Evolutionary conservation across 768 basidiomycete genomes (phyloP).

Genomic region (Rubroboletus pulcherrimus): DNA sequence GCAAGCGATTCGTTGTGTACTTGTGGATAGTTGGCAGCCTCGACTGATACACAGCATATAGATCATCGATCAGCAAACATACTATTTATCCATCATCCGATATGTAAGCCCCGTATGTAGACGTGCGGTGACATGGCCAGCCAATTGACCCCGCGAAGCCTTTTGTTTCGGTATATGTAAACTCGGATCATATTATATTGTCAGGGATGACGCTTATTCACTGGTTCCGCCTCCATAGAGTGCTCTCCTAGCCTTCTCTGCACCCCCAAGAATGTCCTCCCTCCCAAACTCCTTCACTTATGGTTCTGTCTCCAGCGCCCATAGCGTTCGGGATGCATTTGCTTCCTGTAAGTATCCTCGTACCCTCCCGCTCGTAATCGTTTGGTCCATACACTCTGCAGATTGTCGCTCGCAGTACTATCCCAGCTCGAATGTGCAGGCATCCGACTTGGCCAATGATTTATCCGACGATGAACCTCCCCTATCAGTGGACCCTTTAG

Average conservation of each 20-base stretch:
- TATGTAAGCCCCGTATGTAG: conserved; percentile 6
- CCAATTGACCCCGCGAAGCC: no score
- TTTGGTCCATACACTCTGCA: conserved; percentile 26
- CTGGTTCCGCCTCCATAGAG: background rate
- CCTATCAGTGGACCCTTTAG: background rate
- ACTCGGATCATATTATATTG: background rate
- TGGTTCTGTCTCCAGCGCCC: conserved; percentile 46
- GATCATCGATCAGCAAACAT: conserved; percentile 17
- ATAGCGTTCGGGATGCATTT: conserved; percentile 53
- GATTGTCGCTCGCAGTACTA: conserved; percentile 70
- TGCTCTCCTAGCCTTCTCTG: background rate
- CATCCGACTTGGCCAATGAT: conserved; percentile 40
- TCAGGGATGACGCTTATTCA: background rate
- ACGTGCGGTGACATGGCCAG: background rate
- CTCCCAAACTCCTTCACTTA: conserved; percentile 42
- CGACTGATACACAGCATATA: conserved; percentile 19
- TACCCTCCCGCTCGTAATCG: background rate
- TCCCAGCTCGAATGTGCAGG: conserved; percentile 55
- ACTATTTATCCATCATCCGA: conserved; percentile 19
- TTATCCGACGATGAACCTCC: conserved; percentile 34
- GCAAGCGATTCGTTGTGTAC: conserved; percentile 5
- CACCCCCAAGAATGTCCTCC: conserved; percentile 41
- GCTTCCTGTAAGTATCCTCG: conserved; percentile 48
- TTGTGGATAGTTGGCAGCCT: background rate
- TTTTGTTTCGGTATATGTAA: background rate